Evolutionary conservation across 2,329 filamentous ascomycete genomes (phyloP).

Genomic region (Colletotrichum sojae): DNA sequence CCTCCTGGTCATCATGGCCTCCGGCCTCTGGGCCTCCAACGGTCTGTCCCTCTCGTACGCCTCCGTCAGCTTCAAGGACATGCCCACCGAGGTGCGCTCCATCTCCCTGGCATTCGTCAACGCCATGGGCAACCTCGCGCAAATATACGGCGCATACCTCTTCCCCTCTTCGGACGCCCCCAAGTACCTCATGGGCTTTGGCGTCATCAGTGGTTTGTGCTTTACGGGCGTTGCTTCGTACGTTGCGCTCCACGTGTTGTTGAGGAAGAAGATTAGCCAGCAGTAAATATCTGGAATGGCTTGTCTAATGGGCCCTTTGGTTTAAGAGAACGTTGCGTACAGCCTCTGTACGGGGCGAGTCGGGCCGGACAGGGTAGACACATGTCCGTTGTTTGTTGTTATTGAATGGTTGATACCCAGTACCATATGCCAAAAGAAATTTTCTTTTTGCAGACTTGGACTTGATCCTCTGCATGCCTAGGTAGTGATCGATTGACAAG

Average conservation of each 20-base stretch:
- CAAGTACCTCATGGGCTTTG: slow-evolving; percentile 62
- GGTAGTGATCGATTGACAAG: no score
- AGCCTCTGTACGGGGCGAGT: no score
- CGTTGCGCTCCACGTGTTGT: slow-evolving; percentile 22
- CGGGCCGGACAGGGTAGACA: no score
- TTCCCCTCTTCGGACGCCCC: slow-evolving; percentile 64
- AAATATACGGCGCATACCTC: slow-evolving; percentile 69
- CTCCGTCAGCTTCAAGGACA: slow-evolving; percentile 64
- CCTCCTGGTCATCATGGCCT: slow-evolving; percentile 68
- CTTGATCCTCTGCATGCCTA: not conserved
- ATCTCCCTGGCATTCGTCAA: slow-evolving; percentile 65
- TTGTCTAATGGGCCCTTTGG: not conserved
- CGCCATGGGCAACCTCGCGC: slow-evolving; percentile 67
- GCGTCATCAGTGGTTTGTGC: slow-evolving; percentile 39
- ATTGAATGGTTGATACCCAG: not conserved
- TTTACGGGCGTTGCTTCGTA: slow-evolving; percentile 33
- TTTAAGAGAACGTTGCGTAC: no score
- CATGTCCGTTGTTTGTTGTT: not conserved
- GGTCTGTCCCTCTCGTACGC: slow-evolving; percentile 65
- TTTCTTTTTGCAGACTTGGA: not conserved
- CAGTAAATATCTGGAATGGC: not conserved
- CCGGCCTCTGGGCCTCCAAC: slow-evolving; percentile 68
- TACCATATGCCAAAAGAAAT: not conserved
- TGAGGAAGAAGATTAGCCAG: slow-evolving; percentile 8
- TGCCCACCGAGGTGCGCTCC: slow-evolving; percentile 63